Percentiles rank a stretch among this genome's conserved stretches.
These are phyloP conservation scores for Mitragyna speciosa DNA, from an alignment of 257 asterid species.

Conservation along the genomic window DNA sequence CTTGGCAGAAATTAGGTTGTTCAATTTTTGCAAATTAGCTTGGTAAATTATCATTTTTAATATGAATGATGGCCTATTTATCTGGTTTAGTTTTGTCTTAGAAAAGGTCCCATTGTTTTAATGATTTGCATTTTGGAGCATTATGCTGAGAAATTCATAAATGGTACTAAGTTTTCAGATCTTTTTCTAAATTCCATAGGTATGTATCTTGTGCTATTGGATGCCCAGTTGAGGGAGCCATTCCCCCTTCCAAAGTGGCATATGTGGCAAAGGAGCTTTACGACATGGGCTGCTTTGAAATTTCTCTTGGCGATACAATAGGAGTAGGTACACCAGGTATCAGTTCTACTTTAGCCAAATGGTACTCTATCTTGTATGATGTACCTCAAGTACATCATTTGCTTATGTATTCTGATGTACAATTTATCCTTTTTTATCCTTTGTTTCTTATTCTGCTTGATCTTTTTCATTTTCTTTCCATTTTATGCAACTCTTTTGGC, in stretches of 20 bases:
- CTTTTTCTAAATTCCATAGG: conserved; percentile 34
- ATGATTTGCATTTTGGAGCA: not conserved
- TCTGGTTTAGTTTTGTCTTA: not conserved
- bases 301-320: conserved; percentile 90
- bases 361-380: not conserved
- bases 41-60: not conserved
- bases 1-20: not conserved
- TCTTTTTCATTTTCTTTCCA: not conserved
- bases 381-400: not conserved
- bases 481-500: not conserved
- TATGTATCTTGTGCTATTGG: conserved; percentile 89
- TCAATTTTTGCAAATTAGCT: not conserved
- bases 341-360: not conserved
- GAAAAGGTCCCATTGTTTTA: not conserved
- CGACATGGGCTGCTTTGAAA: conserved; percentile 92
- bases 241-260: conserved; percentile 79
- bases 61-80: not conserved
- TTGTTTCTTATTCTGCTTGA: not conserved
- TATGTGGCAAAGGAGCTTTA: conserved; percentile 88
- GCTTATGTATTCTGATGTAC: not conserved
- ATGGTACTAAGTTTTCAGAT: conserved; percentile 17
- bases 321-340: conserved; percentile 92
- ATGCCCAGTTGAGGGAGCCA: conserved; percentile 81
- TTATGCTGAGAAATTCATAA: not conserved
- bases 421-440: not conserved